These are phyloP conservation scores for Smittium culicis DNA, from an alignment of 371 early-diverging fungal species.

Conservation along the genomic window DNA sequence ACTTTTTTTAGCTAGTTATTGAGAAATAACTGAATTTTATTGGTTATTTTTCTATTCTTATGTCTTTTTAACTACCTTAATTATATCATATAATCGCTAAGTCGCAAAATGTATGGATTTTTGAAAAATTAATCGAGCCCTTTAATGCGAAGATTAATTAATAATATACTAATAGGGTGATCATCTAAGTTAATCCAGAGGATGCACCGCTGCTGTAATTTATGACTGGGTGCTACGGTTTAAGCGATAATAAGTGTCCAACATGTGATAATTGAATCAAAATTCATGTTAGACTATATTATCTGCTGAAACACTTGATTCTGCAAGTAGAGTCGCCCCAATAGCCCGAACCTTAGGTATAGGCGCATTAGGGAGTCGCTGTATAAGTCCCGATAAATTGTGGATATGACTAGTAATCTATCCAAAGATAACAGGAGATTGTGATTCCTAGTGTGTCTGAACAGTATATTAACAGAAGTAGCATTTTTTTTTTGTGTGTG, in stretches of 20 bases:
- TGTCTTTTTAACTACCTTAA: too few relatives aligned
- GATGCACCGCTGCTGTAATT: background rate
- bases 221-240: background rate
- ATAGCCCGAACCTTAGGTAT: background rate
- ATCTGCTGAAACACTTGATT: background rate
- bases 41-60: too few relatives aligned
- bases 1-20: too few relatives aligned
- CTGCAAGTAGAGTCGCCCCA: background rate
- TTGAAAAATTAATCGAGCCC: too few relatives aligned
- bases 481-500: background rate
- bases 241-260: background rate
- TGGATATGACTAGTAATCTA: background rate
- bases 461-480: background rate
- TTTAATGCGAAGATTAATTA: background rate
- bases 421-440: background rate
- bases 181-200: background rate
- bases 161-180: background rate
- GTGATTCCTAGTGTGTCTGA: background rate
- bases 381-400: background rate
- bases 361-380: background rate
- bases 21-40: too few relatives aligned
- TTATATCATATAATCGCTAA: too few relatives aligned
- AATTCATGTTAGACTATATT: background rate
- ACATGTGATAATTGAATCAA: background rate
- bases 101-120: too few relatives aligned